Conservation (phyloP, 495 filamentous ascomycete genomes). For the Trichoderma reesei region DNA sequence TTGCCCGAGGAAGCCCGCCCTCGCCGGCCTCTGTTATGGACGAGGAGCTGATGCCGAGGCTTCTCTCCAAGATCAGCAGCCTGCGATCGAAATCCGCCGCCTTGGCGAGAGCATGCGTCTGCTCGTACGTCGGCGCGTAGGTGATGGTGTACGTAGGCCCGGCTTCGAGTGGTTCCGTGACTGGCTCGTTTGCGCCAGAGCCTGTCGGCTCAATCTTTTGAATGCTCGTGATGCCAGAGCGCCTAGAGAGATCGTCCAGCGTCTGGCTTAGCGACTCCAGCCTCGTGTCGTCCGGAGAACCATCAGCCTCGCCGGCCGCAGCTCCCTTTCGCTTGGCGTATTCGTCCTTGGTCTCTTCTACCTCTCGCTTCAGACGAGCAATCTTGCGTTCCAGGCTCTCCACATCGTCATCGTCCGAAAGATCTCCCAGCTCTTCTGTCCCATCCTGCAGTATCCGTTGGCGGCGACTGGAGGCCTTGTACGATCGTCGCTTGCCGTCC, state of each 20-base stretch:
- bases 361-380: constrained; percentile 65
- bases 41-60: constrained; percentile 65
- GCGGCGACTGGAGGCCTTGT: constrained; percentile 59
- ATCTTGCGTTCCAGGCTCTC: constrained; percentile 67
- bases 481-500: constrained; percentile 65
- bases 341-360: constrained; percentile 67
- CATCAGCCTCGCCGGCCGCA: constrained; percentile 15
- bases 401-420: constrained; percentile 55
- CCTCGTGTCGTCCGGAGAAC: constrained; percentile 17
- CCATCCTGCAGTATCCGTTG: constrained; percentile 49
- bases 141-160: constrained; percentile 43
- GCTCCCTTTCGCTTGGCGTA: constrained; percentile 42
- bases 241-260: constrained; percentile 47
- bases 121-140: constrained; percentile 47
- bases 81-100: constrained; percentile 82
- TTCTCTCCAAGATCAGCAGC: constrained; percentile 65
- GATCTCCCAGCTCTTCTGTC: constrained; percentile 53
- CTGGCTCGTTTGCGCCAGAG: constrained; percentile 14
- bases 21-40: constrained; percentile 54
- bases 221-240: constrained; percentile 19
- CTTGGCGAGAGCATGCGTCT: constrained; percentile 60
- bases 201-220: constrained; percentile 12
- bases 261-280: constrained; percentile 55
- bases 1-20: constrained; percentile 46
- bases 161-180: constrained; percentile 4